Percentiles rank a stretch among this genome's conserved stretches.
Evolutionary conservation across 139 green algal species (phyloP).

Genomic region (Parachlorella kessleri): DNA sequence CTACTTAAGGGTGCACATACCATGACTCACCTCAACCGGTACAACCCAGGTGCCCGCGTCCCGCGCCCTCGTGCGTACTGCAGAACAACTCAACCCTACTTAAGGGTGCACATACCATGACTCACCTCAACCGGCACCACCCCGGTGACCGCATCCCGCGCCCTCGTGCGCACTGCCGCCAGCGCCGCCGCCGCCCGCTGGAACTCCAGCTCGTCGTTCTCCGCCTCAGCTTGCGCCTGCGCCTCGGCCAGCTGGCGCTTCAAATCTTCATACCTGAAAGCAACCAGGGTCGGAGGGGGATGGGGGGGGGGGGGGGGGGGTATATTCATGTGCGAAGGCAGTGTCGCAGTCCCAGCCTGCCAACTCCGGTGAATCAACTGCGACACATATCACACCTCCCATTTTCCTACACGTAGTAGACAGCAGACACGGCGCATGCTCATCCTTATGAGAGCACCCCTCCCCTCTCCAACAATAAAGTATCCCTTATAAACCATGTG

Average conservation of each 20-base stretch:
- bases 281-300: too few species aligned
- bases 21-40: background rate
- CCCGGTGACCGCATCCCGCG: background rate
- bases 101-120: background rate
- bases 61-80: background rate
- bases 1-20: too few species aligned
- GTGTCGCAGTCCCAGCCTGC: too few species aligned
- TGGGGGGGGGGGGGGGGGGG: too few species aligned
- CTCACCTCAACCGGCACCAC: background rate
- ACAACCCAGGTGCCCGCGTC: background rate
- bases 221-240: conserved; percentile 32
- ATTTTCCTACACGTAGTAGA: too few species aligned
- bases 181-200: conserved; percentile 21
- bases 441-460: too few species aligned
- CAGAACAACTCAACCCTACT: background rate
- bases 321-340: too few species aligned
- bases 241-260: conserved; percentile 47
- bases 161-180: background rate
- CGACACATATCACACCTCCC: too few species aligned
- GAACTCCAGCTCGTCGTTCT: conserved; percentile 52
- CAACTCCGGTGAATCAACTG: too few species aligned
- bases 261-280: conserved; percentile 57
- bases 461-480: too few species aligned
- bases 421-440: too few species aligned
- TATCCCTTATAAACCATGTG: too few species aligned